Evolutionary conservation across 2,329 filamentous ascomycete species (phyloP), one percentile per base, ranked within the genome.

Genomic region (Penicillium sp.): DNA sequence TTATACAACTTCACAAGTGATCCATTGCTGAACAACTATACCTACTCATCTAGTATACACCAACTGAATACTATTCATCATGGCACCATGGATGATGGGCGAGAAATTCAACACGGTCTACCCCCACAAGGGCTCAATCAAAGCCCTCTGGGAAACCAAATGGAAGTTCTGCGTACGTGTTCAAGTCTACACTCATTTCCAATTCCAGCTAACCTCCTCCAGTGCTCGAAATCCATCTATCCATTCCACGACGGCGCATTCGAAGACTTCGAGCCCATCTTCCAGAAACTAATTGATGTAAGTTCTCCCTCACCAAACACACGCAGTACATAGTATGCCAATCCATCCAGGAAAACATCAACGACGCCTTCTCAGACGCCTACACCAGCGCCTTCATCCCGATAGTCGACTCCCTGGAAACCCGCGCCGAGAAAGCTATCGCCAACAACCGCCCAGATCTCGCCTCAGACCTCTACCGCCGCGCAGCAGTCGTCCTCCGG

Each of bases 181-280:
- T n/a, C n/a, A n/a, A n/a, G n/a, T n/a, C n/a, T n/a, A n/a, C n/a
- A n/a, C n/a, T 59, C 18, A 11, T 4, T 28, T 22, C 9, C 8
- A 22, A 18, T 7, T 3, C 8, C 11, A 57, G 20, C 28, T 10
- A 32, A 38, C 39, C 22, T 37, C 18, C 14, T 28, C 13, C 26
- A 58, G 74, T 81, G 78, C 64, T 66, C 67, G 28, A 82, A 81
- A 68, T 76, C 80, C 46, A 74, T 88, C 7, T 86, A 87, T 57
- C 83, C 84, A 0, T 89, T 89, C 73, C 86, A 89, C 72, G 86
- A 89, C 66, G 80, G 82, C 40, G 71, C 75, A 3, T 77, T 78
- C 47, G 74, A 80, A 47, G 86, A 89, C 66, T 88, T 89, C 60
- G 76, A 79, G 56, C 83, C 83, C 14, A 75, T 89, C 26, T 86